phyloP scores from a whole-genome alignment of 2,329 filamentous ascomycete genomes.

The Calonectria multiphialidica region DNA sequence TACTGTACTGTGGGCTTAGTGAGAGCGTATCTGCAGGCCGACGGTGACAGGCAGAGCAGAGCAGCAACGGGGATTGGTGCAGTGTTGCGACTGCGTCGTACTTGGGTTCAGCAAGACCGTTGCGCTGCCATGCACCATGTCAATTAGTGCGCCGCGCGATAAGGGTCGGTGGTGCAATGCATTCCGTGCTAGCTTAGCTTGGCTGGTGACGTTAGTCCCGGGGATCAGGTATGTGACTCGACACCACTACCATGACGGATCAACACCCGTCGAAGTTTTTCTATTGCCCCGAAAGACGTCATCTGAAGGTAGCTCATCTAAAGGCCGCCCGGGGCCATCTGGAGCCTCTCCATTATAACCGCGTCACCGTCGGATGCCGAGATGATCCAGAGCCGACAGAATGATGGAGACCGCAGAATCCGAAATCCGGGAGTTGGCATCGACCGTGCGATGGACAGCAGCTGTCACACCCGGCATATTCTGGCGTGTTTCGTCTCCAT shows the following conservation, averaged over 20 bases:
- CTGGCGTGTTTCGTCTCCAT: neutral
- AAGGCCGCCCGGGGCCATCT: neutral
- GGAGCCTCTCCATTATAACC: conserved; percentile 3
- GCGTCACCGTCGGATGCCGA: neutral
- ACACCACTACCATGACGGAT: neutral
- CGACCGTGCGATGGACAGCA: neutral
- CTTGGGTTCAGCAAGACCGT: conserved; percentile 14
- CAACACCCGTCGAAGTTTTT: neutral
- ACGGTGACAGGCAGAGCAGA: neutral
- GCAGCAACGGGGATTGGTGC: conserved; percentile 1
- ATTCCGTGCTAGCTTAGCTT: conserved; percentile 5
- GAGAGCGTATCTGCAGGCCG: conserved; percentile 4
- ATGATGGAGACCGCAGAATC: neutral
- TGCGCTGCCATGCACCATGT: conserved; percentile 13
- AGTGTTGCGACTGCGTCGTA: neutral
- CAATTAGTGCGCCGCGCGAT: conserved; percentile 11
- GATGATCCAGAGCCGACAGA: neutral
- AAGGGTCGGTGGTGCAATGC: conserved; percentile 4
- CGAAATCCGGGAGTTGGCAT: neutral
- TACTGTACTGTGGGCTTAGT: conserved; percentile 1
- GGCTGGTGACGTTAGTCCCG: conserved; percentile 1
- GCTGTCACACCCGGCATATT: neutral
- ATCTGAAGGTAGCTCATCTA: neutral
- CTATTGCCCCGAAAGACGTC: neutral
- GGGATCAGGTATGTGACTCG: neutral